phyloP scores from a whole-genome alignment of 2,329 filamentous ascomycete genomes.

The Ophiosphaerella narmari region DNA sequence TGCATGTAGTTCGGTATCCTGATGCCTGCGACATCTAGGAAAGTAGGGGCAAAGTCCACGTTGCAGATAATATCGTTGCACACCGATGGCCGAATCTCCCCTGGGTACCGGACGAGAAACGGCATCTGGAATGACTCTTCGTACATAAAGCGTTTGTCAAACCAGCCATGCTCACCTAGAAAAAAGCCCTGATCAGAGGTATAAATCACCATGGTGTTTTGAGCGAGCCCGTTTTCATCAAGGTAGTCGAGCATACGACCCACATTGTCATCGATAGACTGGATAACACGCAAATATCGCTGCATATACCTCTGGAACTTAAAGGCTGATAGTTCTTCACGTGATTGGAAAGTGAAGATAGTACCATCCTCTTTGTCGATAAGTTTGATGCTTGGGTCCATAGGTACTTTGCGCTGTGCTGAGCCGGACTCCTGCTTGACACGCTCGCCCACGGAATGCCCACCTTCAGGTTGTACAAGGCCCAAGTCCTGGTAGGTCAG shows the following conservation, averaged over 20 bases:
- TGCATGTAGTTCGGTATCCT: slow-evolving; percentile 58
- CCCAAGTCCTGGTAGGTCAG: slow-evolving; percentile 57
- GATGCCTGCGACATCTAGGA: slow-evolving; percentile 53
- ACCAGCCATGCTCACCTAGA: slow-evolving; percentile 62
- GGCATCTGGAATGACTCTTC: slow-evolving; percentile 64
- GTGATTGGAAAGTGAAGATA: slow-evolving; percentile 52
- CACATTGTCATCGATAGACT: slow-evolving; percentile 59
- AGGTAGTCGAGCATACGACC: slow-evolving; percentile 56
- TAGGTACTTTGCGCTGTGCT: no score
- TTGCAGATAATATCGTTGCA: slow-evolving; percentile 59
- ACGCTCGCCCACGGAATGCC: slow-evolving; percentile 46
- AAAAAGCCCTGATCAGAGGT: slow-evolving; percentile 62
- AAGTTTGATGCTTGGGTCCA: slow-evolving; percentile 33
- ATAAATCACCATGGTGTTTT: slow-evolving; percentile 59
- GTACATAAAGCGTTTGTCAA: slow-evolving; percentile 64
- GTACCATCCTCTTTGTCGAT: slow-evolving; percentile 55
- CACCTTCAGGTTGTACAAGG: slow-evolving; percentile 58
- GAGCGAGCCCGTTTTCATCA: slow-evolving; percentile 47
- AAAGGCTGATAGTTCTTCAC: slow-evolving; percentile 55
- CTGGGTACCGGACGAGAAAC: slow-evolving; percentile 55
- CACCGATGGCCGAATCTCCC: slow-evolving; percentile 46
- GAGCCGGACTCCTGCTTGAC: slow-evolving; percentile 3
- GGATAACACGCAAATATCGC: slow-evolving; percentile 55
- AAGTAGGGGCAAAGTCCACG: slow-evolving; percentile 60
- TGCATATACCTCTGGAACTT: slow-evolving; percentile 60